Evolutionary conservation across 805 yeast species (phyloP), one percentile per base, ranked within the genome.

Genomic region (Suhomyces prunicola): DNA sequence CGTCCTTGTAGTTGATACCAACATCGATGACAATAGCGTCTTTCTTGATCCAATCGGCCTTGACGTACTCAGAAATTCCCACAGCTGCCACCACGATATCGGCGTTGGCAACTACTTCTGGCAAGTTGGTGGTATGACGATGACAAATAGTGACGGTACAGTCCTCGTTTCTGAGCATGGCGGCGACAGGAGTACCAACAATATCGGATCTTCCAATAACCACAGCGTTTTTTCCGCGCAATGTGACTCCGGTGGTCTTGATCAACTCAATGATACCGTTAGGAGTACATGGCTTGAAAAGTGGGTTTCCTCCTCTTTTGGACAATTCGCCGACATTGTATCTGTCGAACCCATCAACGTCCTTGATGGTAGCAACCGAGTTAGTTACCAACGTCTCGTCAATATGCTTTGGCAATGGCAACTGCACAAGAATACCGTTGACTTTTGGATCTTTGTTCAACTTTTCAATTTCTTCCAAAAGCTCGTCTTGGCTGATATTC

Each of bases 141-240:
- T 92, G 98, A 57, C 91, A 79, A 53, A 86, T 83, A 3, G 97
- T 90, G 41, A 93, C 98, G 1, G 98, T 93, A 48, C 90, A 87
- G 66, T 92, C 90, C 53, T 80, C 82, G 54, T 87, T 83, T 61
- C 87, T 86, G 64, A 93, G 80, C 68, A 93, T 76, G 56, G 88
- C 84, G 5, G 97, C 88, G 12, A 92, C 91, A 40, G 99, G 99
- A 47, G 88, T 84, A 53, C 99, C 99, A 39, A 93, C 99, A 61
- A 93, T 93, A 67, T 94, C 97, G 19, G 96, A 88, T 67, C 98
- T 83, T 51, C 99, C 98, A 55, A 94, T 76, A 22, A 93, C 98
- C 54, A 92, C 96, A 17, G 96, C 96, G 56, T 80, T 80, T 61
- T 89, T 83, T 52, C 97, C 97, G n/a, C 81, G 68, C 53, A 91